phyloP scores from a whole-genome alignment of 106 monocot genomes.

The Dioscorea zingiberensis region DNA sequence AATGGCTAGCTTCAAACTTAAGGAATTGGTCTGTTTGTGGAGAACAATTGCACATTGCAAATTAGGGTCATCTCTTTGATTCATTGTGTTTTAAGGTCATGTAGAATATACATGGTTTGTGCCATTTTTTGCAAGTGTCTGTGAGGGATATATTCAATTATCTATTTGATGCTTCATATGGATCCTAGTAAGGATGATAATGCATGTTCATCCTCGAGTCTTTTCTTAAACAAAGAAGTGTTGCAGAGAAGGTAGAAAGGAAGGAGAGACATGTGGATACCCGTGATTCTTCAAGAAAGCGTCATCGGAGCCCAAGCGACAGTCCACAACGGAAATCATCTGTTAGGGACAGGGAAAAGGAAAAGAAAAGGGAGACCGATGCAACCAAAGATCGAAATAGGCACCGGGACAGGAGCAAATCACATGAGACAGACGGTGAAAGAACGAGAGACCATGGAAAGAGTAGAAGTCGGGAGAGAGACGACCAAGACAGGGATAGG shows the following conservation, averaged over 20 bases:
- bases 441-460: slow-evolving; percentile 13
- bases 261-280: slow-evolving; percentile 47
- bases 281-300: slow-evolving; percentile 60
- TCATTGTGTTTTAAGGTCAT: too few relatives aligned
- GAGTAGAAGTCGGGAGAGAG: too few relatives aligned
- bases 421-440: slow-evolving; percentile 38
- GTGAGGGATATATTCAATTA: too few relatives aligned
- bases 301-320: slow-evolving; percentile 61
- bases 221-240: not conserved
- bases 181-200: too few relatives aligned
- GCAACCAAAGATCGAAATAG: slow-evolving; percentile 21
- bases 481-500: too few relatives aligned
- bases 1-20: too few relatives aligned
- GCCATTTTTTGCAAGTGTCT: too few relatives aligned
- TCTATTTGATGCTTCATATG: too few relatives aligned
- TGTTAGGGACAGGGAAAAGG: slow-evolving; percentile 30
- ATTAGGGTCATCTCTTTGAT: too few relatives aligned
- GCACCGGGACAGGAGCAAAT: slow-evolving; percentile 35
- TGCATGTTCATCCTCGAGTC: not conserved
- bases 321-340: slow-evolving; percentile 57
- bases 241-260: slow-evolving; percentile 58
- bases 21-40: too few relatives aligned
- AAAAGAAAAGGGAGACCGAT: slow-evolving; percentile 23
- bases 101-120: too few relatives aligned
- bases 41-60: too few relatives aligned